Base-by-base conservation (phyloP, 139 green algal species). In the Trebouxia sp. region DNA sequence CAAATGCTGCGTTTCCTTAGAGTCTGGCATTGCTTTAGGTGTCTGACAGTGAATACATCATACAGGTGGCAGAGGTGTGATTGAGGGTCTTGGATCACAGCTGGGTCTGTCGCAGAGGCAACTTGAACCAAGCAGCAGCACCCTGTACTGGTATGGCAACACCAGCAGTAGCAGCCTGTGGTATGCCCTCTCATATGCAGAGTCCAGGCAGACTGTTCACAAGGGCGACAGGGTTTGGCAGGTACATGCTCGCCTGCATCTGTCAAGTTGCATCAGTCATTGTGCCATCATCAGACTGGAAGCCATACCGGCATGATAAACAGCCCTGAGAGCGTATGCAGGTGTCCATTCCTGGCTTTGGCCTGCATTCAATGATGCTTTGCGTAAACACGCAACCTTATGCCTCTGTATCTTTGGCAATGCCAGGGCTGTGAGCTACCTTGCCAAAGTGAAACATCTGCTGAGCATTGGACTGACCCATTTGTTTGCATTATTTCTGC, bases 221-320 rank as follows among this genome's bases (percentile, higher is more conserved):
- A 82, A 82, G 15, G 93, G 92, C 30, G 93, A 97, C 56, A 62
- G 86, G 41, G 87, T 98, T 15, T 97, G 94, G 94, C 95, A 98
- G 90, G 87, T 97, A 41, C 17, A 28, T 50, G 37, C 32, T 35
- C 30, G 65, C 8, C 50, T 58, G 50, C 50, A 3, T 3, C 50
- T 58, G 50, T 58, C 20, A 22, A 58, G n/a, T n/a, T n/a, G n/a
- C n/a, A n/a, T n/a, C n/a, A n/a, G n/a, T n/a, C 50, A 58, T 22
- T 58, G 50, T 22, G 22, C 20, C 4, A 58, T 58, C 4, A 22
- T 3, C 4, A 28, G 50, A 22, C 20, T 28, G 50, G 4, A 58
- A 5, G 50, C 50, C 22, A 58, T 58, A 5, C 50, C 3, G 50
- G 4, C 2, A 6, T 17, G 50, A 58, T 56, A 15, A 56, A 15